These are phyloP conservation scores for Thelephora aurantiotincta DNA, from an alignment of 768 basidiomycete genomes.

Conservation along the genomic window DNA sequence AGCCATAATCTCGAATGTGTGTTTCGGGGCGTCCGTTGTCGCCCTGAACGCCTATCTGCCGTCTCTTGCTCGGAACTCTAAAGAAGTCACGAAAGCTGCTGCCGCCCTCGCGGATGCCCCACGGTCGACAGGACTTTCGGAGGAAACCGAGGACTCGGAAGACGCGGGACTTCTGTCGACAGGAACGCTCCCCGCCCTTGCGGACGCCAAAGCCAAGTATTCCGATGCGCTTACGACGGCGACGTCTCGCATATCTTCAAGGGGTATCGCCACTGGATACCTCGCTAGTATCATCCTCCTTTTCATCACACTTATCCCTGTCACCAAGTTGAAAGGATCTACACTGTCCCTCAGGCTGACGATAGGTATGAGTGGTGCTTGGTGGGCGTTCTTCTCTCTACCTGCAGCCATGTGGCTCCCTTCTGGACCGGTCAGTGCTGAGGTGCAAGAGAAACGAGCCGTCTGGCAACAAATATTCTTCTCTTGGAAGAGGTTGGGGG, in stretches of 20 bases:
- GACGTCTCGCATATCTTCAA: conserved; percentile 72
- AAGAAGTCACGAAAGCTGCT: conserved; percentile 35
- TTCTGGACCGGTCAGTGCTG: conserved; percentile 14
- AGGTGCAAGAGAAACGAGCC: conserved; percentile 4
- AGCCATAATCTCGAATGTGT: conserved; percentile 68
- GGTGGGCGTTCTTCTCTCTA: conserved; percentile 79
- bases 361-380: conserved; percentile 71
- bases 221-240: conserved; percentile 48
- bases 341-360: conserved; percentile 72
- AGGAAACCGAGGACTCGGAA: conserved; percentile 4
- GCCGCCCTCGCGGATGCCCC: conserved; percentile 14
- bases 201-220: conserved; percentile 22
- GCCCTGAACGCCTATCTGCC: conserved; percentile 89
- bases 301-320: conserved; percentile 64
- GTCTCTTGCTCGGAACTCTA: conserved; percentile 47
- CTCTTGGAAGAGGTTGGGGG: conserved; percentile 66
- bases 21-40: conserved; percentile 77
- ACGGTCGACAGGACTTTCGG: neutral
- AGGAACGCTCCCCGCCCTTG: conserved; percentile 2
- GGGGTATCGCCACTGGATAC: conserved; percentile 81
- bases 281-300: conserved; percentile 68
- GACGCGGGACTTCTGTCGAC: conserved; percentile 9
- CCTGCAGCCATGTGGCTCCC: conserved; percentile 72
- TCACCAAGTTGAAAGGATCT: conserved; percentile 55
- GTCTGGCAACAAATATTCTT: conserved; percentile 43